These are phyloP conservation scores for Digitaria exilis DNA, from an alignment of 202 grass and related monocot species.

Conservation along the genomic window DNA sequence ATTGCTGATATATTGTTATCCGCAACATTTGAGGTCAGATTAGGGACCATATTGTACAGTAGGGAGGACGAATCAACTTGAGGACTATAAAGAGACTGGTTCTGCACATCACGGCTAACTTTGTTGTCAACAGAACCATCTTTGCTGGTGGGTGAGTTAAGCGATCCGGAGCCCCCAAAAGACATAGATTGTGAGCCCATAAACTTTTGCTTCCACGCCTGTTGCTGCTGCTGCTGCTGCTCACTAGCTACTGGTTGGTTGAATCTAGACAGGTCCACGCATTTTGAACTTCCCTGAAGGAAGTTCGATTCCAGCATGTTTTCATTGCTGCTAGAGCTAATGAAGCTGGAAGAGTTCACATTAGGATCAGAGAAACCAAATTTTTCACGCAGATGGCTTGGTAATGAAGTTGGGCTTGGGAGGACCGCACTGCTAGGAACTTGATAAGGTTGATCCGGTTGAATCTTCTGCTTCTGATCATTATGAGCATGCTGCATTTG, in stretches of 20 bases:
- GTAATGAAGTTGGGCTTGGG: constrained; percentile 57
- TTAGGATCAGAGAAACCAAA: constrained; percentile 79
- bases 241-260: constrained; percentile 46
- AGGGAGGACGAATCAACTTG: constrained; percentile 80
- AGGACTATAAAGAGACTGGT: constrained; percentile 67
- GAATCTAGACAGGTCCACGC: constrained; percentile 63
- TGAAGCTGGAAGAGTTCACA: constrained; percentile 58
- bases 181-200: constrained; percentile 70
- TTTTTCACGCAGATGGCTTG: constrained; percentile 80
- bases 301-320: constrained; percentile 75
- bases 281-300: constrained; percentile 69
- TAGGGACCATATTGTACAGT: constrained; percentile 79
- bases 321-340: constrained; percentile 64
- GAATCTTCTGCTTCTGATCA: constrained; percentile 82
- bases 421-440: constrained; percentile 58
- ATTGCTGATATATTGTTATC: constrained; percentile 62
- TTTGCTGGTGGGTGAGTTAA: constrained; percentile 70
- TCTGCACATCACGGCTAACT: constrained; percentile 64
- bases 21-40: constrained; percentile 55
- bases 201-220: constrained; percentile 80
- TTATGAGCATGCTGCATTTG: constrained; percentile 64
- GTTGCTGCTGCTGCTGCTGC: constrained; percentile 66
- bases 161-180: constrained; percentile 68
- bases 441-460: constrained; percentile 61
- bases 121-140: constrained; percentile 73